A percentile compares a stretch with the other conserved stretches of the same genome.
phyloP scores from a whole-genome alignment of 129 eudicot species.

The Ambrosia trifida region DNA sequence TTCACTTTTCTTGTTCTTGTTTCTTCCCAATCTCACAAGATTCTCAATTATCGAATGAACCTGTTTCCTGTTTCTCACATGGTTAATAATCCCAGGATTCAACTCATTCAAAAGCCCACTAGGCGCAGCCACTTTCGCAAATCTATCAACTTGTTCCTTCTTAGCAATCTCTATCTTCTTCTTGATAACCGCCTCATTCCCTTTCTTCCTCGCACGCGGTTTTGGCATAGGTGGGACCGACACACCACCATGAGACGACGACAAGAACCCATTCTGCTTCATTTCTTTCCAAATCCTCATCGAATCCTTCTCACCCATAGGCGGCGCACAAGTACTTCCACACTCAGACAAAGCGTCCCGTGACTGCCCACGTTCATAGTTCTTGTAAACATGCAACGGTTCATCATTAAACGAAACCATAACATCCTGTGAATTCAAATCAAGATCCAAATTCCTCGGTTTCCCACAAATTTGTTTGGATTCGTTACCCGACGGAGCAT shows the following conservation, averaged over 20 bases:
- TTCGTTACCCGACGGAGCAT: conserved; percentile 16
- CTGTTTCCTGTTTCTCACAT: conserved; percentile 88
- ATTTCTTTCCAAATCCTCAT: conserved; percentile 78
- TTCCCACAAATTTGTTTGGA: conserved; percentile 10
- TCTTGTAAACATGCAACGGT: conserved; percentile 39
- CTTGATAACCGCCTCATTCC: conserved; percentile 47
- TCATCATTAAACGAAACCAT: conserved; percentile 49
- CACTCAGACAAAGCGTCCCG: conserved; percentile 58
- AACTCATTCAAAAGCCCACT: conserved; percentile 82
- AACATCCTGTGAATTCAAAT: conserved; percentile 60
- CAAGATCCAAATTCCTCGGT: conserved; percentile 39
- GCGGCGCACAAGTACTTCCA: conserved; percentile 61
- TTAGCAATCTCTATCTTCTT: conserved; percentile 80
- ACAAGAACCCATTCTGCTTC: conserved; percentile 77
- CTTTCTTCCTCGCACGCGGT: conserved; percentile 63
- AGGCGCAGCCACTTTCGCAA: conserved; percentile 90
- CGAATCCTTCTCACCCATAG: conserved; percentile 52
- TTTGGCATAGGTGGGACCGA: conserved; percentile 55
- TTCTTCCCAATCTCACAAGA: conserved; percentile 66
- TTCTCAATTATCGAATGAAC: conserved; percentile 91
- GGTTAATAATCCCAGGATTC: conserved; percentile 93
- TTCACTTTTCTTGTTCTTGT: conserved; percentile 38
- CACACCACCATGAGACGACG: conserved; percentile 55
- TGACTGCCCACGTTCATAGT: conserved; percentile 29
- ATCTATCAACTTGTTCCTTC: conserved; percentile 79